phyloP scores from a whole-genome alignment of 2,329 filamentous ascomycete species.

The Teratosphaeria destructans region DNA sequence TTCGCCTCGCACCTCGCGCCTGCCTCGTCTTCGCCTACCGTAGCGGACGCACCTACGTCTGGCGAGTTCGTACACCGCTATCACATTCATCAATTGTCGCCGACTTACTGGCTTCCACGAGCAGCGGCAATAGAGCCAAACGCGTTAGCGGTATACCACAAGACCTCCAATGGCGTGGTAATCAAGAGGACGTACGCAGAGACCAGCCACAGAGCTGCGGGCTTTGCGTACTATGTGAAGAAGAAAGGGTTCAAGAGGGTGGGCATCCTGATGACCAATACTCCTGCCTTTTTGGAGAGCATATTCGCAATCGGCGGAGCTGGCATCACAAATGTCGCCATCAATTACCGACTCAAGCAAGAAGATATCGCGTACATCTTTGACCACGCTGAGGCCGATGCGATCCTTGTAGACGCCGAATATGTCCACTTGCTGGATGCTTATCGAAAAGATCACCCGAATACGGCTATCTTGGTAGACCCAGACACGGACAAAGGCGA shows the following conservation, averaged over 20 bases:
- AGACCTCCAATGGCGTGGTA: constrained; percentile 64
- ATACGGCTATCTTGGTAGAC: constrained; percentile 67
- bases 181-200: constrained; percentile 70
- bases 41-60: constrained; percentile 8
- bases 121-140: constrained; percentile 82
- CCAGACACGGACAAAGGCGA: constrained; percentile 70
- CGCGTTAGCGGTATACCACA: constrained; percentile 67
- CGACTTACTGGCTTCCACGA: constrained; percentile 76
- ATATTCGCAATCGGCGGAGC: constrained; percentile 81
- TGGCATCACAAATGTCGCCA: constrained; percentile 64
- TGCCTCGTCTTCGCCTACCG: constrained; percentile 18
- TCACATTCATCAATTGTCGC: constrained; percentile 70
- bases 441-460: constrained; percentile 51
- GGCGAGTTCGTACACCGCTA: constrained; percentile 30
- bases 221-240: constrained; percentile 76
- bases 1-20: constrained; percentile 36
- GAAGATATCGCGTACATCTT: constrained; percentile 90
- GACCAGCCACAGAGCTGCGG: constrained; percentile 74
- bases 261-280: constrained; percentile 83
- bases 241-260: constrained; percentile 65
- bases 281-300: constrained; percentile 82
- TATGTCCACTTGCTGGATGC: constrained; percentile 59
- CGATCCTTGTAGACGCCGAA: constrained; percentile 78
- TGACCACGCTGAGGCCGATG: constrained; percentile 73
- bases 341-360: constrained; percentile 65